Evolutionary conservation across 2,329 filamentous ascomycete species (phyloP), one percentile per base, ranked within the genome.

Genomic region (Beauveria caledonica): DNA sequence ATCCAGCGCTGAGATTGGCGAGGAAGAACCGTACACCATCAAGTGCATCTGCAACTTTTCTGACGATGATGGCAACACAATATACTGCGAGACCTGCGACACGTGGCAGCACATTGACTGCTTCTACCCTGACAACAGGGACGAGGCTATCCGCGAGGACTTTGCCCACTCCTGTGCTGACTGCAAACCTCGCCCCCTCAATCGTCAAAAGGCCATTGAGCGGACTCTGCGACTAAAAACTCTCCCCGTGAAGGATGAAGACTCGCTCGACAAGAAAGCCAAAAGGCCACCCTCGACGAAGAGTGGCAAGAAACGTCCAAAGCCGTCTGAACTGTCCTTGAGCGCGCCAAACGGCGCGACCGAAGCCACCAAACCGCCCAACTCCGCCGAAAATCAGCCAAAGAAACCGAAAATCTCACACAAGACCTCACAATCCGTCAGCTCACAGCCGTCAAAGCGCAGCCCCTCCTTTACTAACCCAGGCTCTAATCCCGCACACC

Each of bases 51-150:
- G 94, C 77, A 86, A 86, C 73, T 97, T 89, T 75, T 79, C 86
- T 73, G 92, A 96, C 78, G 94, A 99, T 80, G 94, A 99, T 79
- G 94, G 94, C 75, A 93, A 90, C 75, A 99, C 94, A 62, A 95
- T 99, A 64, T 91, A 92, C 75, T 99, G 94, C 80, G 94, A 97
- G 72, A 85, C 82, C 62, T 99, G 94, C 80, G 90, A 96, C 72
- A 94, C 92, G 54, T 99, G 94, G 94, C 94, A 99, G 76, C 94
- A 99, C 75, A 96, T 96, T 68, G 87, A 92, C 72, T 99, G 94
- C 76, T 97, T 96, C 76, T 97, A 97, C 72, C 84, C 84, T 23
- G 74, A 84, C 64, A 89, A 90, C 67, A 83, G 85, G 71, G 82
- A 86, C 73, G 80, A 89, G 79, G 81, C 89, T 76, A 76, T 92